These are phyloP conservation scores for Sporothrix curviconia DNA, from an alignment of 2,329 filamentous ascomycete genomes.

Conservation along the genomic window DNA sequence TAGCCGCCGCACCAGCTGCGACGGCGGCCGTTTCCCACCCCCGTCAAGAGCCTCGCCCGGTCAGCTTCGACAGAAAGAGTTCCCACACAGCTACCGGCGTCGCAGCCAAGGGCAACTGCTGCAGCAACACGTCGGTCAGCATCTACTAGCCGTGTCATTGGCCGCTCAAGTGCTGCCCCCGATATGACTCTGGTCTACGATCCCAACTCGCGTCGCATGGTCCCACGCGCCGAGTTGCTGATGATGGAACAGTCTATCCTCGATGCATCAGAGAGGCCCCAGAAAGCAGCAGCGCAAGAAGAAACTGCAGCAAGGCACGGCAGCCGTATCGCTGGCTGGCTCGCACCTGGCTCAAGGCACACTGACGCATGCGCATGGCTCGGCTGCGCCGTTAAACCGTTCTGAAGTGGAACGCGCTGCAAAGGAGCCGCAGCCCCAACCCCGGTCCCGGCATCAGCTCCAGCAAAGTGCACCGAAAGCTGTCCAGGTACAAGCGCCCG, in stretches of 20 bases:
- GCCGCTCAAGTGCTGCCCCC: constrained; percentile 22
- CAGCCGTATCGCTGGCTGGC: constrained; percentile 31
- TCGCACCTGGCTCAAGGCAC: constrained; percentile 47
- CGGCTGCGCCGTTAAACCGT: constrained; percentile 26
- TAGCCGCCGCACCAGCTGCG: neutral
- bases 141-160: constrained; percentile 20
- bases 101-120: constrained; percentile 5
- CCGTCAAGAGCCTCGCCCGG: neutral
- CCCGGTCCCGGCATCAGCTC: too few species aligned
- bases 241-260: constrained; percentile 37
- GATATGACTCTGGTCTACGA: constrained; percentile 52
- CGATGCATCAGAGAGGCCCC: constrained; percentile 34
- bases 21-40: constrained; percentile 10
- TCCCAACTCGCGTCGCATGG: constrained; percentile 58
- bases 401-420: neutral
- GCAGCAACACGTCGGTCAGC: constrained; percentile 19
- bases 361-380: constrained; percentile 44
- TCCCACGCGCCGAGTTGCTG: constrained; percentile 40
- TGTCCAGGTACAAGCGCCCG: neutral
- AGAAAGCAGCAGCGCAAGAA: constrained; percentile 34
- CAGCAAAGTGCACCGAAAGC: too few species aligned
- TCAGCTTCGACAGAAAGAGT: constrained; percentile 10
- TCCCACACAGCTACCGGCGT: neutral
- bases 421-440: neutral
- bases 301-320: constrained; percentile 25